Conservation (phyloP, 2,329 filamentous ascomycete species). For the Neofusicoccum laricinum region DNA sequence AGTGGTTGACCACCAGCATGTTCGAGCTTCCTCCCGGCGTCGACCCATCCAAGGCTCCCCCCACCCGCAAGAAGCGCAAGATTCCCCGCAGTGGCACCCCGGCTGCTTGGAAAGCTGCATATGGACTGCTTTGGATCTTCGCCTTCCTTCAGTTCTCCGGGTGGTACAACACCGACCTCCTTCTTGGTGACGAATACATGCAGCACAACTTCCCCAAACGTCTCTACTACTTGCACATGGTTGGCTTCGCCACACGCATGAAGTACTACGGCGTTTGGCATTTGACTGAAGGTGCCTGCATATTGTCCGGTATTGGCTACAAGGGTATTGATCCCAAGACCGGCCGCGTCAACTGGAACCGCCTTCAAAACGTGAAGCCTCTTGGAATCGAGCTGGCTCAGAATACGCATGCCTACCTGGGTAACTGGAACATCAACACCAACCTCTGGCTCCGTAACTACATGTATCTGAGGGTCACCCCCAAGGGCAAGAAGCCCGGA, state of each 20-base stretch:
- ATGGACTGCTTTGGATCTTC: slow-evolving; percentile 76
- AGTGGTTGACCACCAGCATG: slow-evolving; percentile 92
- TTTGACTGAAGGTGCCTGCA: slow-evolving; percentile 89
- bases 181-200: slow-evolving; percentile 66
- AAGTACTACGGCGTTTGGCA: slow-evolving; percentile 99
- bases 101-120: slow-evolving; percentile 70
- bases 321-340: slow-evolving; percentile 85
- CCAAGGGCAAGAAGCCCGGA: slow-evolving; percentile 91
- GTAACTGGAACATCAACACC: slow-evolving; percentile 97
- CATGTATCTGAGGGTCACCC: slow-evolving; percentile 90
- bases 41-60: slow-evolving; percentile 82
- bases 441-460: slow-evolving; percentile 97
- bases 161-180: slow-evolving; percentile 62
- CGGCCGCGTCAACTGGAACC: slow-evolving; percentile 84
- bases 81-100: slow-evolving; percentile 89
- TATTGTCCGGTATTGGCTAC: slow-evolving; percentile 88
- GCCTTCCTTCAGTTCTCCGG: slow-evolving; percentile 70
- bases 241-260: slow-evolving; percentile 74
- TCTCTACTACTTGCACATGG: slow-evolving; percentile 77
- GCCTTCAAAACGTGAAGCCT: slow-evolving; percentile 84
- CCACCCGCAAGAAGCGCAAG: slow-evolving; percentile 83
- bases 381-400: slow-evolving; percentile 84
- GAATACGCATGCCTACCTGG: slow-evolving; percentile 88
- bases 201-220: slow-evolving; percentile 67
- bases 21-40: slow-evolving; percentile 79